Conservation (phyloP, 148 eudicot species). For the Vaccinium corymbosum region DNA sequence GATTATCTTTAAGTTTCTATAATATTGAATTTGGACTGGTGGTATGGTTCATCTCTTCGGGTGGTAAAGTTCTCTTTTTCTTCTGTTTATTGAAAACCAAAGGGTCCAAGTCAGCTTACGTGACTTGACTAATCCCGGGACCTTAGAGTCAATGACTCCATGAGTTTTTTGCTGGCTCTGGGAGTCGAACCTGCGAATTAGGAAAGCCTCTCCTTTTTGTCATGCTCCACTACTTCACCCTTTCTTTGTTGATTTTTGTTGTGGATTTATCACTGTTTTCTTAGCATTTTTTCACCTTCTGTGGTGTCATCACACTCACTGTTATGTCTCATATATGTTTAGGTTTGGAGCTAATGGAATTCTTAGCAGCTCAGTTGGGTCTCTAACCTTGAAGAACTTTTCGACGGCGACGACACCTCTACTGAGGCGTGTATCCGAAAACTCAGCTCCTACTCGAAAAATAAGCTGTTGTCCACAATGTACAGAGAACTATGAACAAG, state of each 20-base stretch:
- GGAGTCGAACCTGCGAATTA: background rate
- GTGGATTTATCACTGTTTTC: background rate
- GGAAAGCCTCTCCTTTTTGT: background rate
- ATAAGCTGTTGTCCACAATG: conserved; percentile 63
- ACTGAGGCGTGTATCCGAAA: conserved; percentile 43
- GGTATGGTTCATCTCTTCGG: background rate
- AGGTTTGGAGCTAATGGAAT: conserved; percentile 58
- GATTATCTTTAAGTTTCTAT: background rate
- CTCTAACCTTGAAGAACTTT: conserved; percentile 46
- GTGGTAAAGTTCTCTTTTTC: no score
- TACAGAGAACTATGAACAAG: conserved; percentile 57
- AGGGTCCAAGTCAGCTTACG: background rate
- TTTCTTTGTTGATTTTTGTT: background rate
- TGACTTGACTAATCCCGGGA: background rate
- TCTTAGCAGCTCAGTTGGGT: conserved; percentile 45
- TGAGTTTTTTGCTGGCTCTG: background rate
- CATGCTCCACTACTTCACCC: background rate
- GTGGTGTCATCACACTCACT: background rate
- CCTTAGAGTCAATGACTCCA: background rate
- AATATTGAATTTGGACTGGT: background rate
- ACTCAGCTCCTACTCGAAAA: conserved; percentile 39
- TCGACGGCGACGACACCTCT: conserved; percentile 28
- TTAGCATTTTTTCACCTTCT: background rate
- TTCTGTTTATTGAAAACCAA: no score
- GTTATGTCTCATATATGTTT: background rate